These are phyloP conservation scores for Haplosporangium sp. DNA, from an alignment of 371 early-diverging fungal species.

Conservation along the genomic window DNA sequence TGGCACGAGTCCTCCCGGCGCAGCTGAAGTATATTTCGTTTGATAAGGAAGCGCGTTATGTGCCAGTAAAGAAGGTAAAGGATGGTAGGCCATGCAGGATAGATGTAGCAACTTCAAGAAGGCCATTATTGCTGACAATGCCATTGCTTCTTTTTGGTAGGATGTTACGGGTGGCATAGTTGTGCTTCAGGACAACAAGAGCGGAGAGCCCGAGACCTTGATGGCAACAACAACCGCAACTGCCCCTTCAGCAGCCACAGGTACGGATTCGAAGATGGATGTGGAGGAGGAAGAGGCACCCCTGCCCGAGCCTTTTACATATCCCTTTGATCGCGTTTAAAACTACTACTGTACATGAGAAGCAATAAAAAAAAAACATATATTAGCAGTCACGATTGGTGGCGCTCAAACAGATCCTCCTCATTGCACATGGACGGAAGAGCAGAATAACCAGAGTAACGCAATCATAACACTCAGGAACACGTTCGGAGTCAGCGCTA, in stretches of 20 bases:
- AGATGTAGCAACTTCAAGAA: neutral
- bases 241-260: conserved; percentile 12
- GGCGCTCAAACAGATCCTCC: no score
- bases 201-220: conserved; percentile 68
- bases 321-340: conserved; percentile 69
- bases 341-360: neutral
- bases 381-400: neutral
- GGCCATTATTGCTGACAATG: neutral
- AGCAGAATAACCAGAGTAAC: no score
- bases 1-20: conserved; percentile 89
- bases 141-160: conserved; percentile 37
- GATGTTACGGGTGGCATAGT: conserved; percentile 81
- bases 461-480: no score
- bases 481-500: no score
- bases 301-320: conserved; percentile 91
- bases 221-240: conserved; percentile 55
- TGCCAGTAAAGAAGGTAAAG: conserved; percentile 83
- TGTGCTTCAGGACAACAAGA: conserved; percentile 74
- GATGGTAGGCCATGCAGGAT: no score
- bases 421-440: no score
- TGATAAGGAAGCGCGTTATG: conserved; percentile 85
- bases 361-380: neutral
- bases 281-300: conserved; percentile 74
- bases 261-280: conserved; percentile 54
- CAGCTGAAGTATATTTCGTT: conserved; percentile 90